Evolutionary conservation across 257 asterid genomes (phyloP), one percentile per base, ranked within the genome.

Genomic region (Mitragyna speciosa): DNA sequence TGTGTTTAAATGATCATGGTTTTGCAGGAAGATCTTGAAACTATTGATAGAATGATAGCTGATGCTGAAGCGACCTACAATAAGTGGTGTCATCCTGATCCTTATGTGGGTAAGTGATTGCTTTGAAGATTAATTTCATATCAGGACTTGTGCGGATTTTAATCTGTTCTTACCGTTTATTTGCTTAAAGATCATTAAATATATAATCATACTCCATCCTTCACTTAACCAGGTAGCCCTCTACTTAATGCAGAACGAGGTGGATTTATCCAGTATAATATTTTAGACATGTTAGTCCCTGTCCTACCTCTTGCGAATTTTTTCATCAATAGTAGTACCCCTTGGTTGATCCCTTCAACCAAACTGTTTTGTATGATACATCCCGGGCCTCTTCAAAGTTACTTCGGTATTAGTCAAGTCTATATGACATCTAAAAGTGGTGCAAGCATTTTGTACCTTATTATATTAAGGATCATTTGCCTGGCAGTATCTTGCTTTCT

Each of bases 41-140:
- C 86, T 72, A 91, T 93, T 79, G 99, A 95, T 81, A 89, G 94
- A 84, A 82, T 95, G 92, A 90, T 95, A 73, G 85, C 81, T 72
- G 87, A 84, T 86, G 98, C 92, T 52, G 98, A 95, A 85, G 91
- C 93, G 63, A 66, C 79, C 67, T 85, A 92, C 82, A 84, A 93
- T 73, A 92, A 92, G 86, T 95, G 93, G 93, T 82, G 96, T 87
- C 99, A 95, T 76, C 99, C 99, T 54, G 99, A 95, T 85, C 99
- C 99, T 75, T 95, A 95, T 84, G 79, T 92, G 69, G 99, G 99
- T 95, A 84, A 82, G 91, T 86, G 58, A 49, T 52, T 8, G 15
- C 39, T 17, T 77, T 56, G 63, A 54, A 70, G 41, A 20, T 66
- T 16, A 6, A 64, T 45, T 45, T 30, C 54, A 48, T 30, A 33